Conservation (phyloP, 208 protist genomes). For the Entamoeba nuttalli region DNA sequence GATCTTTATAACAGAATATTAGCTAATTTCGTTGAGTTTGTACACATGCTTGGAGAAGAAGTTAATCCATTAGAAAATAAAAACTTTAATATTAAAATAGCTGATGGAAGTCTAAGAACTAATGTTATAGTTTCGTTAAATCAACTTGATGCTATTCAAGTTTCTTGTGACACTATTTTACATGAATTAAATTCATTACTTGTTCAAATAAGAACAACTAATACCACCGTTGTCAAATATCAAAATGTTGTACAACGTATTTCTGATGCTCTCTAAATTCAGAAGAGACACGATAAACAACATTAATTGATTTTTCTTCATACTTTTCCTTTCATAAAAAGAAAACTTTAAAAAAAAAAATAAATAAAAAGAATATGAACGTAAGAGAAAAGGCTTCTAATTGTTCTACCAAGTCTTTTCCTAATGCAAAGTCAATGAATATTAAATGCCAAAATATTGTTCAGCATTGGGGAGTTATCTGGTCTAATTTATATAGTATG, state of each 20-base stretch:
- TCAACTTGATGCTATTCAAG: neutral
- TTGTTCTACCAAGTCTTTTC: neutral
- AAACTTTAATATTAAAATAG: neutral
- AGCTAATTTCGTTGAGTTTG: neutral
- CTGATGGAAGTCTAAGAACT: neutral
- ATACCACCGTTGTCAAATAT: neutral
- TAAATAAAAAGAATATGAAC: no score
- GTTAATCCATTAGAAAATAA: neutral
- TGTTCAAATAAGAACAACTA: neutral
- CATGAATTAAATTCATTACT: neutral
- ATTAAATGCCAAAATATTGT: neutral
- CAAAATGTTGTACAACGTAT: neutral
- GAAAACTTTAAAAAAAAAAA: no score
- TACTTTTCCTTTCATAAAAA: no score
- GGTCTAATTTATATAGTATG: neutral
- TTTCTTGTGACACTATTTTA: neutral
- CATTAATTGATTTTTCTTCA: no score
- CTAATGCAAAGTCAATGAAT: neutral
- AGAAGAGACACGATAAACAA: no score
- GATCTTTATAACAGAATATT: neutral
- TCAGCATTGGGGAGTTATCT: neutral
- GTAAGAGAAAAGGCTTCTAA: no score
- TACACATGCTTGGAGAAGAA: neutral
- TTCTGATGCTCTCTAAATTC: neutral
- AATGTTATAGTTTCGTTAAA: neutral